Evolutionary conservation across 2,329 filamentous ascomycete species (phyloP).

Genomic region (Fusarium luffae): DNA sequence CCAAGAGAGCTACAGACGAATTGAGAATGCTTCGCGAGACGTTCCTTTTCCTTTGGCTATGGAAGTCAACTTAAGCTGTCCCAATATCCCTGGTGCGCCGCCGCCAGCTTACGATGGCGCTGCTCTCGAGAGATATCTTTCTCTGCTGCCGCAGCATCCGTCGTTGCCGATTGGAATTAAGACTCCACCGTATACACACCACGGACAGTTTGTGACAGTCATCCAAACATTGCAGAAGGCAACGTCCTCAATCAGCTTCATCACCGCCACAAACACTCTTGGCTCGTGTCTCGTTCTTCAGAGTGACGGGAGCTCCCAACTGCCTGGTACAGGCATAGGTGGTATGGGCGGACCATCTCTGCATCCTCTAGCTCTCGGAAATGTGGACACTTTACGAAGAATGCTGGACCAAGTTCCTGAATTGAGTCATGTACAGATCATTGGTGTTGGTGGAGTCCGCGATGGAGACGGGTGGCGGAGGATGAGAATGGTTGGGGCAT

Average conservation of each 20-base stretch:
- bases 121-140: constrained; percentile 66
- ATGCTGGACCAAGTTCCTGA: constrained; percentile 63
- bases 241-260: constrained; percentile 64
- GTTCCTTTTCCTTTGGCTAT: constrained; percentile 68
- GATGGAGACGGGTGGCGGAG: constrained; percentile 71
- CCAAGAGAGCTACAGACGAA: constrained; percentile 63
- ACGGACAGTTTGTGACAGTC: constrained; percentile 70
- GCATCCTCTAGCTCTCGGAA: constrained; percentile 79
- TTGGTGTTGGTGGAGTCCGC: constrained; percentile 78
- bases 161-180: constrained; percentile 70
- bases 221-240: constrained; percentile 59
- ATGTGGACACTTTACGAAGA: constrained; percentile 73
- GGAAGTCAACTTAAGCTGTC: constrained; percentile 83
- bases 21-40: constrained; percentile 54
- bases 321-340: constrained; percentile 69
- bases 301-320: constrained; percentile 52
- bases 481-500: constrained; percentile 75
- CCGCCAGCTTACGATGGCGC: constrained; percentile 75
- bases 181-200: constrained; percentile 79
- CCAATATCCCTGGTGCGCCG: constrained; percentile 75
- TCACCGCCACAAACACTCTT: constrained; percentile 79
- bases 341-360: constrained; percentile 78
- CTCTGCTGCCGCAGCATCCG: constrained; percentile 54
- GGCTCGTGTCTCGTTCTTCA: constrained; percentile 73
- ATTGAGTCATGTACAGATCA: constrained; percentile 68